Conservation (phyloP, 2,329 filamentous ascomycete species). For the Berkeleyomyces rouxiae region DNA sequence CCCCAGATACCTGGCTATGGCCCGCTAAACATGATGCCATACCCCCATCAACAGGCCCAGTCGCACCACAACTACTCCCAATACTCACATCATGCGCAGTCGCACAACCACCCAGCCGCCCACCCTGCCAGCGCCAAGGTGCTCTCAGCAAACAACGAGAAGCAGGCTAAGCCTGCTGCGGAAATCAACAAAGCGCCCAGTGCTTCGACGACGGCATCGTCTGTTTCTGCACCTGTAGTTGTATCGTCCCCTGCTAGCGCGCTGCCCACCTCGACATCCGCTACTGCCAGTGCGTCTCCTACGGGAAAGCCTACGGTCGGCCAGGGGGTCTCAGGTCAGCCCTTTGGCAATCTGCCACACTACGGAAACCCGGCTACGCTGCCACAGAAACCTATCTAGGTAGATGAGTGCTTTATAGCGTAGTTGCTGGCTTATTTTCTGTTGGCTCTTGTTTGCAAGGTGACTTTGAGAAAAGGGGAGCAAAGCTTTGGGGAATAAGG, state of each 20-base stretch:
- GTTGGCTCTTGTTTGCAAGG: background rate
- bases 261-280: background rate
- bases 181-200: background rate
- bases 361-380: slow-evolving; percentile 44
- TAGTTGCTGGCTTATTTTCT: background rate
- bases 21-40: slow-evolving; percentile 36
- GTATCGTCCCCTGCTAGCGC: background rate
- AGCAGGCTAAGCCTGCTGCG: background rate
- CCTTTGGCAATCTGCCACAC: slow-evolving; percentile 36
- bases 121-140: slow-evolving; percentile 26
- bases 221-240: background rate
- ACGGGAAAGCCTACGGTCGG: background rate
- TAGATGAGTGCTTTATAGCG: background rate
- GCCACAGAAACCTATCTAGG: slow-evolving; percentile 35
- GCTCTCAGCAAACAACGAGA: slow-evolving; percentile 26
- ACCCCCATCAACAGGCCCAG: slow-evolving; percentile 2
- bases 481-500: too few species aligned
- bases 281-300: background rate
- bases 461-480: too few species aligned
- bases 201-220: background rate
- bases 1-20: slow-evolving; percentile 19
- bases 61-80: background rate
- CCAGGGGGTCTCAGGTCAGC: slow-evolving; percentile 20
- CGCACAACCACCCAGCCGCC: slow-evolving; percentile 25
- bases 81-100: slow-evolving; percentile 22